These are phyloP conservation scores for Salix viminalis DNA, from an alignment of 345 rosid genomes.

Conservation along the genomic window DNA sequence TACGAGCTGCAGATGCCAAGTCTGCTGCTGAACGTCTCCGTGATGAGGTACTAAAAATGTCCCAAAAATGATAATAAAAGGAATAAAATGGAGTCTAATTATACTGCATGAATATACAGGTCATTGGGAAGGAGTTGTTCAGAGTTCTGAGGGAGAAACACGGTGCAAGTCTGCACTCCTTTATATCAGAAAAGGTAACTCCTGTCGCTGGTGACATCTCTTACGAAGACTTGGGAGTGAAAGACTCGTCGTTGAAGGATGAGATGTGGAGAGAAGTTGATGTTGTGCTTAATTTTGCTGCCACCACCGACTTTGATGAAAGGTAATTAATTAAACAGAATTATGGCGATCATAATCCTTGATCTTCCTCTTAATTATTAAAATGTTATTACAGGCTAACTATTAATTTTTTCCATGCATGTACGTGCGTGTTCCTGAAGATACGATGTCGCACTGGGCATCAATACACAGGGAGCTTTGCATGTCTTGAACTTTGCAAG, in stretches of 20 bases:
- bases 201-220: slow-evolving; percentile 33
- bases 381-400: background rate
- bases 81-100: background rate
- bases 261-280: slow-evolving; percentile 32
- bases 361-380: background rate
- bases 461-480: slow-evolving; percentile 56
- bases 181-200: slow-evolving; percentile 15
- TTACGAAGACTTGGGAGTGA: slow-evolving; percentile 25
- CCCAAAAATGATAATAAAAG: background rate
- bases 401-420: background rate
- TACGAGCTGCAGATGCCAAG: slow-evolving; percentile 20
- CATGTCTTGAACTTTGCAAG: slow-evolving; percentile 47
- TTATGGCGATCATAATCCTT: background rate
- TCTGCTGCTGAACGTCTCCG: slow-evolving; percentile 12
- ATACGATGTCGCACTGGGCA: slow-evolving; percentile 46
- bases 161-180: background rate
- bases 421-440: background rate
- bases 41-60: slow-evolving; percentile 8
- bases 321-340: slow-evolving; percentile 26
- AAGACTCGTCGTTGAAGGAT: slow-evolving; percentile 11
- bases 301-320: slow-evolving; percentile 37
- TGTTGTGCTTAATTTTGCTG: slow-evolving; percentile 34
- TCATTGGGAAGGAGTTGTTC: slow-evolving; percentile 25
- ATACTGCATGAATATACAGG: background rate
- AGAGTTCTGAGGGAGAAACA: slow-evolving; percentile 5